phyloP scores from a whole-genome alignment of 73 alveolate species.

The Paramecium sexaurelia region DNA sequence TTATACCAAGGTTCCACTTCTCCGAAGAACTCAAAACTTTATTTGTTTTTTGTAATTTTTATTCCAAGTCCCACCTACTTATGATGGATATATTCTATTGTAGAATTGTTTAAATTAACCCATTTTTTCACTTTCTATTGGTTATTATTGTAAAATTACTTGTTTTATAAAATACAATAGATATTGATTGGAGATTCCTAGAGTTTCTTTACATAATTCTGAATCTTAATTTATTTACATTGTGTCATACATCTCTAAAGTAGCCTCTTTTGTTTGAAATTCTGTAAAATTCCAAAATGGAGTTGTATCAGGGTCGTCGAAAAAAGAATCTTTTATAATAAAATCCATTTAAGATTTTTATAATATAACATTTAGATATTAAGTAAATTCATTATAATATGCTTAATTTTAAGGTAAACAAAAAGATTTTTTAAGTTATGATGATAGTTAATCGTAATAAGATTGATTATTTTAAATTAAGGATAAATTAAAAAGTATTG shows the following conservation, averaged over 20 bases:
- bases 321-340: background rate
- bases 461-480: too few species aligned
- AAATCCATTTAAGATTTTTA: background rate
- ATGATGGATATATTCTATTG: background rate
- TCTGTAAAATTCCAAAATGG: background rate
- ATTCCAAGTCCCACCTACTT: background rate
- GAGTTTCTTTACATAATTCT: background rate
- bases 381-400: background rate
- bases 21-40: conserved; percentile 5
- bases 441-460: too few species aligned
- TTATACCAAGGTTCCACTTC: background rate
- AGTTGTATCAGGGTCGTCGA: background rate
- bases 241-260: background rate
- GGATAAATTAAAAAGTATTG: too few species aligned
- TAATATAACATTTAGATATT: background rate
- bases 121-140: background rate
- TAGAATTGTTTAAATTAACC: background rate
- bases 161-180: background rate
- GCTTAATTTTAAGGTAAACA: background rate
- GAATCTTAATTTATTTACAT: background rate
- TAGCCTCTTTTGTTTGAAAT: background rate
- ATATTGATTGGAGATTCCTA: background rate
- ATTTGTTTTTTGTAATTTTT: background rate
- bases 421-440: background rate
- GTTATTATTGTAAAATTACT: background rate